A percentile compares a stretch with the other conserved stretches of the same genome.
Evolutionary conservation across 2,329 filamentous ascomycete genomes (phyloP).

Genomic region (Dactylonectria macrodidyma): DNA sequence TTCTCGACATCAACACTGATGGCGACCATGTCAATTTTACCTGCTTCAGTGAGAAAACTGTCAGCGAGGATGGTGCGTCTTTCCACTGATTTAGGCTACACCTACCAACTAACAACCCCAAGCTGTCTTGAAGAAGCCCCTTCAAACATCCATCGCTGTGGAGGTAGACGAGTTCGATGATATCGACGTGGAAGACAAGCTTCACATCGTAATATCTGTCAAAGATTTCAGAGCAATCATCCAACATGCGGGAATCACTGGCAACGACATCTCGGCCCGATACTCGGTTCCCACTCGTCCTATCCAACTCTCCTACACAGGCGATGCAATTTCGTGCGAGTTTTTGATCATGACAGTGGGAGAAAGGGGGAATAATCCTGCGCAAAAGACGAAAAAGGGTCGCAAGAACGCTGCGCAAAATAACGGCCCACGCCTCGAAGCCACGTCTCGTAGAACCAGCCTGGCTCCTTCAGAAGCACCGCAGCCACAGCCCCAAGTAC

Average conservation of each 20-base stretch:
- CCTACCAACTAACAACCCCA: slow-evolving; percentile 30
- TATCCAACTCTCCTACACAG: slow-evolving; percentile 79
- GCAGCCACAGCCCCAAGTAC: slow-evolving; percentile 40
- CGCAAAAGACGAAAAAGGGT: slow-evolving; percentile 64
- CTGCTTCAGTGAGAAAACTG: slow-evolving; percentile 85
- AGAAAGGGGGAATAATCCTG: slow-evolving; percentile 68
- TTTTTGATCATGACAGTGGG: slow-evolving; percentile 89
- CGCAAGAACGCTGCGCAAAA: slow-evolving; percentile 56
- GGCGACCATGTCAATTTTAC: slow-evolving; percentile 83
- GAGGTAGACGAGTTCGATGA: slow-evolving; percentile 84
- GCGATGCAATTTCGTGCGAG: slow-evolving; percentile 79
- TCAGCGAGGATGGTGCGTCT: slow-evolving; percentile 68
- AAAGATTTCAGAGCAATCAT: slow-evolving; percentile 88
- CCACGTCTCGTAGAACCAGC: slow-evolving; percentile 62
- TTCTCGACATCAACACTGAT: slow-evolving; percentile 83
- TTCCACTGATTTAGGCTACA: not conserved
- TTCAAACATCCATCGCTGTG: slow-evolving; percentile 84
- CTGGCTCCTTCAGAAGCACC: slow-evolving; percentile 54
- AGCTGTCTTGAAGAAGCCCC: slow-evolving; percentile 85
- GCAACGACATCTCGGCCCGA: slow-evolving; percentile 75
- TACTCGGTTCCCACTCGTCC: slow-evolving; percentile 82
- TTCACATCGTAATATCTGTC: slow-evolving; percentile 86
- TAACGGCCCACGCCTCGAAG: slow-evolving; percentile 61
- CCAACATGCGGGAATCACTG: slow-evolving; percentile 79
- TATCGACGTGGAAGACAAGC: slow-evolving; percentile 80